These are phyloP conservation scores for Physocladia obscura DNA, from an alignment of 192 early-diverging fungal genomes.

Conservation along the genomic window DNA sequence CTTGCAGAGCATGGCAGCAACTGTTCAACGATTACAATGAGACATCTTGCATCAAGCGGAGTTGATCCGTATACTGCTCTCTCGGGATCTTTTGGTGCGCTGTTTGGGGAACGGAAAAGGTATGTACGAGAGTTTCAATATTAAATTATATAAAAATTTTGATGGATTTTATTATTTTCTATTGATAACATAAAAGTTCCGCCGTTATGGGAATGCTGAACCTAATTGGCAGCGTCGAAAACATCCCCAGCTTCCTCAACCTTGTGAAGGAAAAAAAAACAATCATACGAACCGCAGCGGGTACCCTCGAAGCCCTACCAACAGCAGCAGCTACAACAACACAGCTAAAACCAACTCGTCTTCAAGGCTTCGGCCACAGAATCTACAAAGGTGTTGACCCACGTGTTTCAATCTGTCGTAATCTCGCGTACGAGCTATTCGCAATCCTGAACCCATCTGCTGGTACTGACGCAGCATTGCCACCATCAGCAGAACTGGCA, in stretches of 20 bases:
- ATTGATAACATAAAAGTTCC: constrained; percentile 5
- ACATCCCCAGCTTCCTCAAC: constrained; percentile 57
- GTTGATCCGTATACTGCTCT: constrained; percentile 66
- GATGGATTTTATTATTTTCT: no score
- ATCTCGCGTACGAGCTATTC: constrained; percentile 62
- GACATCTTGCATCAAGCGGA: constrained; percentile 61
- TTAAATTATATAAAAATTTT: no score
- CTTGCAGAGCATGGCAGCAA: constrained; percentile 53
- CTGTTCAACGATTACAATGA: constrained; percentile 62
- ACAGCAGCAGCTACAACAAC: not conserved
- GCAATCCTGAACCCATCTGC: constrained; percentile 54
- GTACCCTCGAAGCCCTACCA: not conserved
- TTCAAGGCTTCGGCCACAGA: constrained; percentile 66
- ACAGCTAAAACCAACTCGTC: constrained; percentile 37
- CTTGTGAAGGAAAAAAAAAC: constrained; percentile 54
- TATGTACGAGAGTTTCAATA: constrained; percentile 26
- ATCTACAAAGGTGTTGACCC: constrained; percentile 67
- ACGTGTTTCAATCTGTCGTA: constrained; percentile 53
- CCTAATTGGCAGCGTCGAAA: constrained; percentile 57
- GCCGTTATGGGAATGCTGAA: constrained; percentile 61
- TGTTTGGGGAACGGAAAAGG: constrained; percentile 64
- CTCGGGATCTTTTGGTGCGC: constrained; percentile 61
- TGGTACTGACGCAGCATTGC: no score
- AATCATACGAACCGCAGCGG: not conserved
- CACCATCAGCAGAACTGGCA: constrained; percentile 51